Percentiles rank a stretch among this genome's conserved stretches.
Evolutionary conservation across 352 stramenopile species (phyloP).

Genomic region (Pythium rhizo-oryzae): DNA sequence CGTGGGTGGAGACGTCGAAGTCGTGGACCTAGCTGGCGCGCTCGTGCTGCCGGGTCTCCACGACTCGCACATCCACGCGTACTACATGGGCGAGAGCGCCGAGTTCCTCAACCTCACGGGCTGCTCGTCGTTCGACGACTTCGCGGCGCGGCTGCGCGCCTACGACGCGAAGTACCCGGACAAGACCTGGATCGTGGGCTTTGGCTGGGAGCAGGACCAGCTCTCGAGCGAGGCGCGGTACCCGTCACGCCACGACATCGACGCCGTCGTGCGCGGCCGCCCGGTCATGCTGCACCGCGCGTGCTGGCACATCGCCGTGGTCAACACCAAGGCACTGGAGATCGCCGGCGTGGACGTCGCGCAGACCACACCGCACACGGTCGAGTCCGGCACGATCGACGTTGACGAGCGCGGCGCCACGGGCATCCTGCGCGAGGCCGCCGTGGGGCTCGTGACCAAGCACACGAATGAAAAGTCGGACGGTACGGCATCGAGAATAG

Average conservation of each 20-base stretch:
- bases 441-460: conserved; percentile 70
- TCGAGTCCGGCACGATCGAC: conserved; percentile 60
- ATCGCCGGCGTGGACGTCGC: conserved; percentile 54
- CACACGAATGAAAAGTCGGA: conserved; percentile 70
- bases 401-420: conserved; percentile 65
- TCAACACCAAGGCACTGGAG: conserved; percentile 86
- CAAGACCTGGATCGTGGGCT: conserved; percentile 79
- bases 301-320: conserved; percentile 90
- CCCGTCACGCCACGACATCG: conserved; percentile 75
- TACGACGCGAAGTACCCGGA: conserved; percentile 69
- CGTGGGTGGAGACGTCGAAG: conserved; percentile 18
- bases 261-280: conserved; percentile 64
- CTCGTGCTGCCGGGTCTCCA: conserved; percentile 87
- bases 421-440: conserved; percentile 71
- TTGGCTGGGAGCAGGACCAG: conserved; percentile 88
- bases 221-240: conserved; percentile 64
- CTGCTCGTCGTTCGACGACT: conserved; percentile 75
- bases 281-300: conserved; percentile 86
- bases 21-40: conserved; percentile 51
- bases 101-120: conserved; percentile 84
- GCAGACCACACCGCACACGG: conserved; percentile 29
- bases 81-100: conserved; percentile 79
- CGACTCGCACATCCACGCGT: conserved; percentile 90
- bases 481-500: conserved; percentile 32
- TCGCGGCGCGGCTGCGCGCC: conserved; percentile 46